Base-by-base conservation (phyloP, 306 rosid genomes). In the Quercus mongolica region DNA sequence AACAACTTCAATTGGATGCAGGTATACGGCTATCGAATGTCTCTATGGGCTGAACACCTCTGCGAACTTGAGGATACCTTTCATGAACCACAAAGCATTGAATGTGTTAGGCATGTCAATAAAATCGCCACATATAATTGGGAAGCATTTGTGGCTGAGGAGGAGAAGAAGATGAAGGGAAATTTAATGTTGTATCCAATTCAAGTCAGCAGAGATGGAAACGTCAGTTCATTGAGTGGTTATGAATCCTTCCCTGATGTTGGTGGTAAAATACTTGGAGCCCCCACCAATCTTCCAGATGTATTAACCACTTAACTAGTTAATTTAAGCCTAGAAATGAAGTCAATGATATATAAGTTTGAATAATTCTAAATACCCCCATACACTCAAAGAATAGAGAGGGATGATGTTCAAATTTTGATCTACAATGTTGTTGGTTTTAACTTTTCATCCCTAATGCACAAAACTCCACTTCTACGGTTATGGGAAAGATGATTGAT, bases 1-100 rank as follows among this genome's bases (percentile, higher is more conserved):
- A 13, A 64, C 63, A 74, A 30, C 30, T 3, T 71, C 25, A 46
- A 67, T 41, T 33, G 81, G 77, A 30, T 76, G 77, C 59, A 91
- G 94, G 91, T 91, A 57, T 91, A 91, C 4, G 94, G 97, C 54
- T 91, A 88, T 75, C 61, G 94, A 46, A 89, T 91, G 97, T 88
- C 91, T 17, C 78, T 91, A 1, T 91, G 94, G 97, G 91, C 91
- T 0, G 94, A 88, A 74, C 94, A 91, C 73, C 84, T 91, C 9
- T 84, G 88, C 1, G 21, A 33, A 69, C 28, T 89, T 25, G 90
- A 88, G 62, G 86, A 83, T 23, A 11, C 6, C 9, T 86, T 81
- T 74, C 5, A 0, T 26, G 89, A 88, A 51, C 94, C 97, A 55
- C 76, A 88, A 14, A 83, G 76, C 73, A 19, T 86, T 25, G 78